Evolutionary conservation across 2,329 filamentous ascomycete genomes (phyloP).

Genomic region (Aureobasidium leucospermi): DNA sequence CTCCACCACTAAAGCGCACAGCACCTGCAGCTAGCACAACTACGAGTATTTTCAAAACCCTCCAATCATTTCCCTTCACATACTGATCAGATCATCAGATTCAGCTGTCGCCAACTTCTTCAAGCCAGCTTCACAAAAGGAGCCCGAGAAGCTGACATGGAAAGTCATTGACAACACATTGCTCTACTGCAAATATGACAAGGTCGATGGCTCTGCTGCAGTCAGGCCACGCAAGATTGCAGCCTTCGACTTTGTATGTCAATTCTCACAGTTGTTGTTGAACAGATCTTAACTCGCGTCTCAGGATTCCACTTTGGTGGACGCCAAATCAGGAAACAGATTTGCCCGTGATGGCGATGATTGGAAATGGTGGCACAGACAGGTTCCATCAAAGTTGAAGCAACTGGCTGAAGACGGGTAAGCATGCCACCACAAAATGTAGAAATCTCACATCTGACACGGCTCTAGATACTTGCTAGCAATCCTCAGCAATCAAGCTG

Average conservation of each 20-base stretch:
- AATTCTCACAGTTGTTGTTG: neutral
- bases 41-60: conserved; percentile 32
- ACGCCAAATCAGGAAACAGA: conserved; percentile 70
- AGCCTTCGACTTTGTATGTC: conserved; percentile 58
- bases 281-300: neutral
- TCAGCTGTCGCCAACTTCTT: conserved; percentile 77
- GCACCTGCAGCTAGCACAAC: conserved; percentile 43
- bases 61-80: neutral
- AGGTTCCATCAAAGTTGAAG: conserved; percentile 60
- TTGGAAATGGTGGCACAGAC: conserved; percentile 89
- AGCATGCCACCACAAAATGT: neutral
- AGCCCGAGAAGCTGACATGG: conserved; percentile 69
- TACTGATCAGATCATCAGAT: conserved; percentile 37
- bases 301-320: conserved; percentile 84
- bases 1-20: conserved; percentile 50
- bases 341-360: conserved; percentile 65
- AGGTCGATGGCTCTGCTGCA: conserved; percentile 12
- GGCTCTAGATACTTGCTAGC: conserved; percentile 60
- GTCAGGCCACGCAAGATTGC: conserved; percentile 53
- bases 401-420: conserved; percentile 65
- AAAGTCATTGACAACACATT: conserved; percentile 58
- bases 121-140: conserved; percentile 76
- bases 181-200: conserved; percentile 44
- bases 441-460: neutral
- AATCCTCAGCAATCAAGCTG: conserved; percentile 84